Conservation (phyloP, 805 yeast genomes). For the Pichia nakasei region DNA sequence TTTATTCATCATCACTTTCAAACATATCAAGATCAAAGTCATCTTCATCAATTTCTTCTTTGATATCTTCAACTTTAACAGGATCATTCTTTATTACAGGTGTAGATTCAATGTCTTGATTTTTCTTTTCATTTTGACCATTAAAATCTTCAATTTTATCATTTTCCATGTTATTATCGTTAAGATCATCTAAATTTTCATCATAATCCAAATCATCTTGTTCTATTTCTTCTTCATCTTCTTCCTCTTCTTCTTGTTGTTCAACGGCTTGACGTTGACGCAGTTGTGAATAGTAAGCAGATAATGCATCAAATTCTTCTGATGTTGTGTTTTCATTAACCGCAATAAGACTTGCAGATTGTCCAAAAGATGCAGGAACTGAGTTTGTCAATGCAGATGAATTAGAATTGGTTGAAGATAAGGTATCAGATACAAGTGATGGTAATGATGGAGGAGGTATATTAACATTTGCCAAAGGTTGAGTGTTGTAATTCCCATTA, state of each 20-base stretch:
- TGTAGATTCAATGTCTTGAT: not conserved
- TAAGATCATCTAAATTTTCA: not conserved
- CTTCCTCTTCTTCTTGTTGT: slow-evolving; percentile 47
- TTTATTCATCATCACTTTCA: slow-evolving; percentile 8
- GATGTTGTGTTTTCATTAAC: slow-evolving; percentile 30
- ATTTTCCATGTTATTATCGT: not conserved
- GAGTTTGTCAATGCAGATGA: not conserved
- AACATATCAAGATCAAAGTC: slow-evolving; percentile 12
- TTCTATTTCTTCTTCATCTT: slow-evolving; percentile 9
- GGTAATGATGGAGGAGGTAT: not conserved
- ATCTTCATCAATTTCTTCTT: slow-evolving; percentile 9
- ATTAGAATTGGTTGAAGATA: not conserved
- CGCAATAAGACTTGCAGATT: not conserved
- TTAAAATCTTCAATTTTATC: no score
- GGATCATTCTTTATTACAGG: not conserved
- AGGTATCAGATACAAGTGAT: not conserved
- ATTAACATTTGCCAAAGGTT: not conserved
- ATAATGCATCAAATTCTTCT: slow-evolving; percentile 63
- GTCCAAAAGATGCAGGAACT: not conserved
- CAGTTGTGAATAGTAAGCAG: slow-evolving; percentile 69
- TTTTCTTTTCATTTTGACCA: no score
- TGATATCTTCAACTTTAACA: not conserved
- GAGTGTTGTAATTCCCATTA: not conserved
- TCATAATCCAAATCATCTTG: slow-evolving; percentile 4
- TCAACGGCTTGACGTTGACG: slow-evolving; percentile 61